Conservation (phyloP, 2,329 filamentous ascomycete species). For the Mycosphaerella sp. region DNA sequence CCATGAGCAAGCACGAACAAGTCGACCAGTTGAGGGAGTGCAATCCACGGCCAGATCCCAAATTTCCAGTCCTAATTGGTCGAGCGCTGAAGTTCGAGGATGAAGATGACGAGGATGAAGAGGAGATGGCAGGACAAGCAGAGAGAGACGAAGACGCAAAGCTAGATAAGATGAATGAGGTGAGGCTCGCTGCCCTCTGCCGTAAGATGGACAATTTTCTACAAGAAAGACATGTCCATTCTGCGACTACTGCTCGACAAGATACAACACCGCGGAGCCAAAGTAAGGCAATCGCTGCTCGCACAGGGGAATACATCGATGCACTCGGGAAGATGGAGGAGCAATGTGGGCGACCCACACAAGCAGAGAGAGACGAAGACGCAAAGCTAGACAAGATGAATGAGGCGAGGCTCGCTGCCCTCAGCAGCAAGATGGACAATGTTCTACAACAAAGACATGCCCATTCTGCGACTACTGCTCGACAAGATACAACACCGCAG, state of each 20-base stretch:
- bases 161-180: neutral
- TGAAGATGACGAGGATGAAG: neutral
- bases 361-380: neutral
- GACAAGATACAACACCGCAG: no score
- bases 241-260: no score
- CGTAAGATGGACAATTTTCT: neutral
- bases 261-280: no score
- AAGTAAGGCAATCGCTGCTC: no score
- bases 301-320: no score
- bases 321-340: no score
- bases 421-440: neutral
- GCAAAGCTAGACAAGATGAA: neutral
- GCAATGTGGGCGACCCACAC: neutral
- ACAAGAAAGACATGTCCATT: no score
- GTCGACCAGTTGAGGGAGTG: neutral
- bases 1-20: slow-evolving; percentile 1
- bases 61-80: no score
- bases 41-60: neutral
- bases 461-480: no score
- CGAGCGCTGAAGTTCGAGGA: neutral
- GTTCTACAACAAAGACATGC: no score
- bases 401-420: neutral
- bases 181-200: neutral
- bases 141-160: neutral
- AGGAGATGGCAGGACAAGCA: neutral